phyloP scores from a whole-genome alignment of 345 rosid species.

The Eucalyptus erythrocorys region DNA sequence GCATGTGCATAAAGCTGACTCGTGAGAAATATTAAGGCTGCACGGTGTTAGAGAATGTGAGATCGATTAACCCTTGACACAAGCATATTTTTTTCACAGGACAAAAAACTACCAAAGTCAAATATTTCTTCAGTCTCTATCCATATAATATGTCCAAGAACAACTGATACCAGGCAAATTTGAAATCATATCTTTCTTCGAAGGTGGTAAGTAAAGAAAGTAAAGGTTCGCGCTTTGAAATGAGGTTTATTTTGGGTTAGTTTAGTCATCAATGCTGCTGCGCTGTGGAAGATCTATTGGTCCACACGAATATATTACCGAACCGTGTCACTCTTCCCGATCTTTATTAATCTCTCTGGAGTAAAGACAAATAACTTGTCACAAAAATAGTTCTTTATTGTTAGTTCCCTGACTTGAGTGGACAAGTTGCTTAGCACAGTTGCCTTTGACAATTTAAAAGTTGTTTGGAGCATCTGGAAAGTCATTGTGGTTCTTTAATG shows the following conservation, averaged over 20 bases:
- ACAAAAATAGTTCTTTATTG: neutral
- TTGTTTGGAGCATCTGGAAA: neutral
- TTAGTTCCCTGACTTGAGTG: neutral
- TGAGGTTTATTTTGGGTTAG: neutral
- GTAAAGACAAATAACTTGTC: neutral
- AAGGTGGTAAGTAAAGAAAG: neutral
- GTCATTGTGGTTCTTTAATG: neutral
- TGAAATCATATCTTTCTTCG: neutral
- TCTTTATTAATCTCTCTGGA: neutral
- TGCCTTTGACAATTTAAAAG: neutral
- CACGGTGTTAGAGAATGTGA: too few species aligned
- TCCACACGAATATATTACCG: neutral
- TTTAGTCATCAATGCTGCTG: neutral
- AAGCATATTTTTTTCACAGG: neutral
- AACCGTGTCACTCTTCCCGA: neutral
- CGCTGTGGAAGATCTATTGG: neutral
- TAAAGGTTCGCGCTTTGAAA: neutral
- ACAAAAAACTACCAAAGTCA: neutral
- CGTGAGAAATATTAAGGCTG: too few species aligned
- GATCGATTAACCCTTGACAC: too few species aligned
- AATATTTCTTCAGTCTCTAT: neutral
- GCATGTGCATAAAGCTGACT: too few species aligned
- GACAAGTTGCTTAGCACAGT: neutral
- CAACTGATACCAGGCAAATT: neutral
- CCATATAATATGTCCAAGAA: neutral